Base-by-base conservation (phyloP, 805 yeast genomes). In the Monosporozyma siamensis region DNA sequence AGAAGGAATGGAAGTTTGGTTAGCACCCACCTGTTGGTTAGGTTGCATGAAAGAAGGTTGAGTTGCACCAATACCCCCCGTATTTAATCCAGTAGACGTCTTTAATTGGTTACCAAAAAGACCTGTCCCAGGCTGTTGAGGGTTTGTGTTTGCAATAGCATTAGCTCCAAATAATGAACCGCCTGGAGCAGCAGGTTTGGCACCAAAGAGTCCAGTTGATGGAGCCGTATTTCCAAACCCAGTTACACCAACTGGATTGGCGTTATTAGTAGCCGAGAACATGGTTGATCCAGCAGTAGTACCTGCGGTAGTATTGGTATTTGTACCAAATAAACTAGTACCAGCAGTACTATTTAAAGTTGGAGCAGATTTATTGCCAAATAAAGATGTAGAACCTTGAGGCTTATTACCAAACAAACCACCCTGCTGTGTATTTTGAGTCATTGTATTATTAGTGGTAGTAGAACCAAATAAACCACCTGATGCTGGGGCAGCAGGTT, bases 11-110 rank as follows among this genome's bases (percentile, higher is more conserved):
- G 31, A 35, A 24, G 23, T 11, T 8, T 2, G 5, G 21, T 25
- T 40, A 20, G 27, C 35, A 4, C 44, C 44, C 34, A 34, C 11
- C 22, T 20, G 62, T 38, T 49, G 52, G 2, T 26, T 30, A 23
- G 10, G 34, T 15, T 39, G 46, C 18, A 35, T 38, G 4, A 41
- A 11, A 18, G 42, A 37, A 15, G 40, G 46, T 17, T 55, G 39
- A 27, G 50, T 44, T 12, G 74, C 74, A 52, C 70, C 69, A 17
- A 70, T 43, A 7, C 75, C 76, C 31, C 75, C 73, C 24, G 66
- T 55, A 20, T 65, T 31, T 26, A 58, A 38, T 31, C 51, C 40
- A 42, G 39, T 42, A 42, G 46, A 53, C 20, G 44, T 18, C 17
- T 23, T 30, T 38, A 22, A 48, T 46, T 14, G 48, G 50, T 52